These are phyloP conservation scores for Sherardia arvensis DNA, from an alignment of 257 asterid genomes.

Conservation along the genomic window DNA sequence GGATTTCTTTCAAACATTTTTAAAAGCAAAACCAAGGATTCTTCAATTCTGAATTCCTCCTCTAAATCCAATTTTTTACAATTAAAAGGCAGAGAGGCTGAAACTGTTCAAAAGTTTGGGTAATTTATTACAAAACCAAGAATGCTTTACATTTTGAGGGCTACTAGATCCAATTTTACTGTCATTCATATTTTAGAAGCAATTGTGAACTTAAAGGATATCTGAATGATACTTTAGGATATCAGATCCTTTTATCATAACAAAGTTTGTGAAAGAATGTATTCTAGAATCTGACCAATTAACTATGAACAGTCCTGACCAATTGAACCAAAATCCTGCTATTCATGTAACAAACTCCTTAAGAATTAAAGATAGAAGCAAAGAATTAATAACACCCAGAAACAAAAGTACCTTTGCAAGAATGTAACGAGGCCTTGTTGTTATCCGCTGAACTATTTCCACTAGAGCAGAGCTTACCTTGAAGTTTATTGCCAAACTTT, in stretches of 20 bases:
- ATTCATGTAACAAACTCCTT: background rate
- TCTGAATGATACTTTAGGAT: background rate
- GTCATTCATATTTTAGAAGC: background rate
- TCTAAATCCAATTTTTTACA: too few relatives aligned
- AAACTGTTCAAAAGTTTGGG: background rate
- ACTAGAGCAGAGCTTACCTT: constrained; percentile 95
- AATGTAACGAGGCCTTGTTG: constrained; percentile 79
- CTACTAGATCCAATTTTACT: background rate
- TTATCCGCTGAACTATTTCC: constrained; percentile 78
- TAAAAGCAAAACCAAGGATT: background rate
- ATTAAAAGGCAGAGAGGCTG: background rate
- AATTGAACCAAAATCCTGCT: background rate
- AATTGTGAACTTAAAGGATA: background rate
- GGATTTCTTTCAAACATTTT: background rate
- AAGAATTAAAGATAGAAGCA: background rate
- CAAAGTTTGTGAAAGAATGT: background rate
- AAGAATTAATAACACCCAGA: background rate
- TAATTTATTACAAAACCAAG: background rate
- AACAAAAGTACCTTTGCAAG: constrained; percentile 75
- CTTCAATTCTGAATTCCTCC: background rate
- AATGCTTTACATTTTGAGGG: background rate
- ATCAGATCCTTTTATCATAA: background rate
- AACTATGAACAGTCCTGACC: background rate
- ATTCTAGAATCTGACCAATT: background rate
- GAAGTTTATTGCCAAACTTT: constrained; percentile 84